Evolutionary conservation across 1,284 basidiomycete species (phyloP), one percentile per base, ranked within the genome.

Genomic region (Ceratobasidium sp.): DNA sequence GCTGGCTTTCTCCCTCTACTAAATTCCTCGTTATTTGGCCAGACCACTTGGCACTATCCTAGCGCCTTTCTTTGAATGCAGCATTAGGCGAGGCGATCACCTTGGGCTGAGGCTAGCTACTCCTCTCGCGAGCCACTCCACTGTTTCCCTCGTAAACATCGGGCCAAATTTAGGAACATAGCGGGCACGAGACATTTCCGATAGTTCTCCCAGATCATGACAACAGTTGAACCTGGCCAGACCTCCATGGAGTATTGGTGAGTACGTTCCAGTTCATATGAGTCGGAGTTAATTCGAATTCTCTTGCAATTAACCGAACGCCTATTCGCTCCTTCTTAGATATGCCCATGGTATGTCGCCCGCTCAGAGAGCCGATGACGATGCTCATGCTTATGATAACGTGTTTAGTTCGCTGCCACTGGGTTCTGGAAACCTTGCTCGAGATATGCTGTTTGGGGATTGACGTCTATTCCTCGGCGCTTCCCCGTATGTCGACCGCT

Each of bases 311-410:
- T 44, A 94, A 93, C 0, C 89, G n/a, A n/a, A n/a, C 92, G 0
- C 84, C 93, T 5, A 87, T 96, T 65, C 94, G 93, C 79, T 89
- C 92, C 0, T 90, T 96, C 83, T 86, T 94, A 60, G 92, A 95
- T 82, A 94, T 96, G 54, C 86, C 86, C 76, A 83, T 96, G 80
- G 89, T 91, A 0, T 95, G 96, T 81, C n/a, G n/a, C n/a, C n/a
- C n/a, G n/a, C n/a, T n/a, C n/a, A n/a, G n/a, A n/a, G n/a, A n/a
- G n/a, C n/a, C n/a, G n/a, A n/a, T n/a, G n/a, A n/a, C n/a, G n/a
- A n/a, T n/a, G n/a, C n/a, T n/a, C n/a, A n/a, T n/a, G n/a, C n/a
- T n/a, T n/a, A n/a, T n/a, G n/a, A n/a, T n/a, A n/a, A n/a, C n/a
- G n/a, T n/a, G n/a, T n/a, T n/a, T n/a, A n/a, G n/a, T n/a, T n/a